Percentiles rank a stretch among this genome's conserved stretches.
phyloP scores from a whole-genome alignment of 1,284 basidiomycete species.

The Neonothopanus nambi region DNA sequence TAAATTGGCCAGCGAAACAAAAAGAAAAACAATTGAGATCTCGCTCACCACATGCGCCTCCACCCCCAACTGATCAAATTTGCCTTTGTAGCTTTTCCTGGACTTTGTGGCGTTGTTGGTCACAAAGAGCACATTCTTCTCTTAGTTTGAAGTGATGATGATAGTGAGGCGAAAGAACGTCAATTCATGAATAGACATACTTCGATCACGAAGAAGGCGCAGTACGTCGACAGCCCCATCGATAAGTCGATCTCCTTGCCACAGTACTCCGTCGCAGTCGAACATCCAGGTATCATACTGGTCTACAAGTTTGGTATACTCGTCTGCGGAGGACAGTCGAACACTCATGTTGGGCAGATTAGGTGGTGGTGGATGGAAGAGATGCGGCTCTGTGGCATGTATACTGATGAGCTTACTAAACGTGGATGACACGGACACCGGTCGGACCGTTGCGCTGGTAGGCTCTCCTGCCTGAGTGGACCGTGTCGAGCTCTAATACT shows the following conservation, averaged over 20 bases:
- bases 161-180: neutral
- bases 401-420: too few species aligned
- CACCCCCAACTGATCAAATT: slow-evolving; percentile 89
- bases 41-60: slow-evolving; percentile 76
- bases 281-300: slow-evolving; percentile 92
- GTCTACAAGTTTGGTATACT: slow-evolving; percentile 66
- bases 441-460: too few species aligned
- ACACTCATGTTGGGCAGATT: too few species aligned
- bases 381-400: too few species aligned
- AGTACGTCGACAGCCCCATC: slow-evolving; percentile 79
- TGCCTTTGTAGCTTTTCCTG: slow-evolving; percentile 81
- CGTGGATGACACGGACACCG: too few species aligned
- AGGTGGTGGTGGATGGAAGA: neutral
- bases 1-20: too few species aligned
- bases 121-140: slow-evolving; percentile 91
- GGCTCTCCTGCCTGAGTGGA: too few species aligned
- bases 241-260: slow-evolving; percentile 84
- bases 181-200: slow-evolving; percentile 40
- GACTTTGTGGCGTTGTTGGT: slow-evolving; percentile 99
- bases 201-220: slow-evolving; percentile 60
- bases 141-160: slow-evolving; percentile 26
- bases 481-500: too few species aligned
- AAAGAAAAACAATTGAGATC: neutral
- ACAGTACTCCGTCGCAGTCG: slow-evolving; percentile 96
- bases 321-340: slow-evolving; percentile 43